Evolutionary conservation across 345 rosid species (phyloP), one percentile per base, ranked within the genome.

Genomic region (Corchorus olitorius): DNA sequence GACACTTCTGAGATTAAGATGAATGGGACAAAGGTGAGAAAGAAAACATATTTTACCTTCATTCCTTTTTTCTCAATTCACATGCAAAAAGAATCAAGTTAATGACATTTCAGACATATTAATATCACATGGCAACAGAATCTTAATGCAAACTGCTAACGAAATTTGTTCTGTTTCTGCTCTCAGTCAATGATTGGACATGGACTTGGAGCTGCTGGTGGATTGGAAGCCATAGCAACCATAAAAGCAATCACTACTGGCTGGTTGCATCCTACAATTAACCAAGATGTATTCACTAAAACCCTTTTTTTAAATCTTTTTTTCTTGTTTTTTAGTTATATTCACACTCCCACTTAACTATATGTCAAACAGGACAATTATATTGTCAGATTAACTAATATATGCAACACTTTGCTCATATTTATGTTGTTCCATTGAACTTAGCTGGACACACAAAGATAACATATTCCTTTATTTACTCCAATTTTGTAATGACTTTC

Each of bases 181-280:
- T 43, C 69, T 60, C 77, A 91, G 91, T 91, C 92, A 0, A 80
- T 91, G 84, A 91, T 89, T 16, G 93, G 93, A 53, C 92, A 89
- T 65, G 93, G 89, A 9, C 89, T 91, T 41, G 93, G 90, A 41
- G 91, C 96, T 60, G 87, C 92, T 19, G 96, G 90, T 20, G 96
- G 89, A 55, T 82, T 88, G 73, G 93, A 91, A 82, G 91, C 95
- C 55, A 82, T 89, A 56, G 90, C 88, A 74, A 89, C 93, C 58
- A 83, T 91, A 49, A 87, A 88, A 77, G 93, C 96, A 77, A 91
- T 91, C 81, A 86, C 72, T 50, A 85, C 95, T 10, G 90, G 95
- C 49, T 91, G 93, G 93, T 37, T 91, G 56, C 96, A 88, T 56
- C 92, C 93, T 20, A 89, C 92, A 20, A 80, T 89, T 68, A 90